phyloP scores from a whole-genome alignment of 257 asterid genomes.

The Osmanthus fragrans region DNA sequence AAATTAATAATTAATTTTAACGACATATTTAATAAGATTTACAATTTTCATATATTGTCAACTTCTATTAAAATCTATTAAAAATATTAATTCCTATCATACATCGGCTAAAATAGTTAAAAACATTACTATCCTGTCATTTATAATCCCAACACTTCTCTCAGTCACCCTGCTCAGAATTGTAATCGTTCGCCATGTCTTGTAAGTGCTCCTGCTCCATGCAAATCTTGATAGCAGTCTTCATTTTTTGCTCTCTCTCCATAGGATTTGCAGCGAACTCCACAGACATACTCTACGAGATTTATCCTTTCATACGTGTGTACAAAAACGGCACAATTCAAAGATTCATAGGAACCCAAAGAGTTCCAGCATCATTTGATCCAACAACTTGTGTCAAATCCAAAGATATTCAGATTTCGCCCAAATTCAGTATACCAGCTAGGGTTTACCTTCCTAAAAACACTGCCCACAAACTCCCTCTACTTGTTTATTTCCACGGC shows the following conservation, averaged over 20 bases:
- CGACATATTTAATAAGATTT: too few relatives aligned
- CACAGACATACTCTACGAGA: constrained; percentile 33
- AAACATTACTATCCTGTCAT: too few relatives aligned
- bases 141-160: too few relatives aligned
- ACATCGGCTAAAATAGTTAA: too few relatives aligned
- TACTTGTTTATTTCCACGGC: constrained; percentile 55
- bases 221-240: not conserved
- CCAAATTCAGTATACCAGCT: constrained; percentile 35
- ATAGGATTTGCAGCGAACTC: constrained; percentile 32
- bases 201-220: not conserved
- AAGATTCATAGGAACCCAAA: constrained; percentile 18
- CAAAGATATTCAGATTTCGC: constrained; percentile 43
- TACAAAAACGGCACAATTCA: constrained; percentile 53
- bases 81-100: too few relatives aligned
- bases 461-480: constrained; percentile 40
- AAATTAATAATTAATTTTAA: too few relatives aligned
- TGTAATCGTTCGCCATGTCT: not conserved
- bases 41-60: too few relatives aligned
- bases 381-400: constrained; percentile 46
- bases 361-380: constrained; percentile 38
- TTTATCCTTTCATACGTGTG: constrained; percentile 19
- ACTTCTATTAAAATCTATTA: too few relatives aligned
- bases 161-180: too few relatives aligned
- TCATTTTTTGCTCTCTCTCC: constrained; percentile 2
- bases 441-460: constrained; percentile 46